Evolutionary conservation across 2,329 filamentous ascomycete species (phyloP).

Genomic region (Ophiognomonia clavigignenti-juglandacearum): DNA sequence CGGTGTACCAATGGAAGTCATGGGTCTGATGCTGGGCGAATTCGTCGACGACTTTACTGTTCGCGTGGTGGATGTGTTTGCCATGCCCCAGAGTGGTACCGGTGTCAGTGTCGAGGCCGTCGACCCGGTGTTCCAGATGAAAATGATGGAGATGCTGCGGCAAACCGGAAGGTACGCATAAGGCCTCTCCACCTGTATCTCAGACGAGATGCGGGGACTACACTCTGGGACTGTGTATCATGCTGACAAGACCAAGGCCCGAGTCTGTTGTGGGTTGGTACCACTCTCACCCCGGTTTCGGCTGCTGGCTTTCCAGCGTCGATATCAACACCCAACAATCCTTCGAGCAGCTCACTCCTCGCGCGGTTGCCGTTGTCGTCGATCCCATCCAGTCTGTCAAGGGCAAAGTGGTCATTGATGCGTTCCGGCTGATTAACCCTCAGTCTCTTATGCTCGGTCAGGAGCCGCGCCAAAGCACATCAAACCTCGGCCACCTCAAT

Average conservation of each 20-base stretch:
- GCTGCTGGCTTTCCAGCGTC: slow-evolving; percentile 97
- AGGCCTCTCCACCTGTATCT: neutral
- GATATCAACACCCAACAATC: slow-evolving; percentile 99
- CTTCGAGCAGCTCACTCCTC: slow-evolving; percentile 97
- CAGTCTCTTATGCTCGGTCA: slow-evolving; percentile 97
- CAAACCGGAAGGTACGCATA: slow-evolving; percentile 82
- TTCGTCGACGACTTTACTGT: slow-evolving; percentile 99
- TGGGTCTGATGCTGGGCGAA: slow-evolving; percentile 98
- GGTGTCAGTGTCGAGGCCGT: slow-evolving; percentile 98
- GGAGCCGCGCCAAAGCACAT: slow-evolving; percentile 95
- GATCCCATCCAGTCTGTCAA: slow-evolving; percentile 99
- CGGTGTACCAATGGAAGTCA: slow-evolving; percentile 99
- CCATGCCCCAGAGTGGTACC: slow-evolving; percentile 98
- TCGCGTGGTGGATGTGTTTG: slow-evolving; percentile 96
- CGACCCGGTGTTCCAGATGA: slow-evolving; percentile 97
- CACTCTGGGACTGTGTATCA: neutral
- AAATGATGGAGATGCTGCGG: slow-evolving; percentile 99
- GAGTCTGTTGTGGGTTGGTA: slow-evolving; percentile 99
- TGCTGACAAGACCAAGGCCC: slow-evolving; percentile 50
- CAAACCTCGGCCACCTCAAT: slow-evolving; percentile 95
- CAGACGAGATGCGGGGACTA: too few relatives aligned
- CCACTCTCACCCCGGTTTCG: slow-evolving; percentile 97
- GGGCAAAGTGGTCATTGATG: slow-evolving; percentile 98
- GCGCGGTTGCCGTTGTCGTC: slow-evolving; percentile 94
- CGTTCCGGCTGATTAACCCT: slow-evolving; percentile 96